Base-by-base conservation (phyloP, 352 stramenopile species). In the Phytophthora pistaciae region DNA sequence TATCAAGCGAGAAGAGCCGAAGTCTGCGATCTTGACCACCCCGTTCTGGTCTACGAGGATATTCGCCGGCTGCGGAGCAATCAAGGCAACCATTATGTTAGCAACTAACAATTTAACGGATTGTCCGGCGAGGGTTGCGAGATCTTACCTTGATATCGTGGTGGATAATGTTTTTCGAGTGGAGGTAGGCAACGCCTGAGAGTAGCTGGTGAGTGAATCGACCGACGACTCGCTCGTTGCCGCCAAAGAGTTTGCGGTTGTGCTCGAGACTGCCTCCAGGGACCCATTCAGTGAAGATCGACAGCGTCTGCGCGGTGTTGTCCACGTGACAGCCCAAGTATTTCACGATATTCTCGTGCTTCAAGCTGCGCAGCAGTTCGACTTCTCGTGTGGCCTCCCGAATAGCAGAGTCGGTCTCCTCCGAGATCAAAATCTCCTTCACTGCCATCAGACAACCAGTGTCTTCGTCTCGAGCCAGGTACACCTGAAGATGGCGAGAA, bases 1-100 rank as follows among this genome's bases (percentile, higher is more conserved):
- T 14, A 90, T 83, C 18, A 92, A 71, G 6, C 85, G 60, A 38
- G 95, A 98, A 10, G 95, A 92, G 13, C 97, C 96, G 81, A 99
- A 98, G 73, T 98, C 96, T 6, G 94, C 94, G 21, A 99, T 82
- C 71, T 99, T 99, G 27, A 98, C 94, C 20, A 93, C 78, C 36
- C 97, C 97, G 58, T 94, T 85, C 66, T 98, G 93, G 66, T 97
- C 96, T 9, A 99, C 93, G 27, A 99, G 82, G 58, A 99, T 93
- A 64, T 99, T 99, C 27, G 87, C 89, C 6, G 88, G 86, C 83
- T 90, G n/a, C n/a, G n/a, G n/a, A n/a, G n/a, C n/a, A n/a, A n/a
- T n/a, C n/a, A n/a, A n/a, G n/a, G n/a, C n/a, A n/a, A n/a, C n/a
- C n/a, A n/a, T n/a, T n/a, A n/a, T n/a, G n/a, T n/a, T n/a, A n/a